These are phyloP conservation scores for Aphanomyces cochlioides DNA, from an alignment of 352 stramenopile genomes.

Conservation along the genomic window DNA sequence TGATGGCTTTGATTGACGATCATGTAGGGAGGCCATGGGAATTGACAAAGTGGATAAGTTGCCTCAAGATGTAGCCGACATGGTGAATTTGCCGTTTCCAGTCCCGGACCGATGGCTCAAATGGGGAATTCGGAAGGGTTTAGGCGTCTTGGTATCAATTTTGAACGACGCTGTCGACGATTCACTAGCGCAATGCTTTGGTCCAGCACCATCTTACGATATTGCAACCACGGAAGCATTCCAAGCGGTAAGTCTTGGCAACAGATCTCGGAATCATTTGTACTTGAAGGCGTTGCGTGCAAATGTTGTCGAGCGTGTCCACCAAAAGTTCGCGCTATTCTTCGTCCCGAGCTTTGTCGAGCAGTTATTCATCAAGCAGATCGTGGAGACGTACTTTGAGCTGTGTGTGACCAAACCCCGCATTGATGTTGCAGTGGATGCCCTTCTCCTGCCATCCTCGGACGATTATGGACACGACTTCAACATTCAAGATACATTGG, in stretches of 20 bases:
- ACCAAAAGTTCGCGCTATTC: neutral
- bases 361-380: conserved; percentile 6
- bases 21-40: conserved; percentile 11
- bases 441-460: neutral
- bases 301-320: neutral
- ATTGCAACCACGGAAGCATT: conserved; percentile 2
- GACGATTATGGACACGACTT: no score
- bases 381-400: conserved; percentile 23
- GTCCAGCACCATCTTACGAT: neutral
- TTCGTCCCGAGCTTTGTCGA: conserved; percentile 9
- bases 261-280: neutral
- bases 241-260: neutral
- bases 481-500: no score
- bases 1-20: neutral
- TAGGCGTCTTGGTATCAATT: neutral
- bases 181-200: conserved; percentile 20
- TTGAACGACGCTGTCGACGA: conserved; percentile 12
- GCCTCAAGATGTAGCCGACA: neutral
- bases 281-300: conserved; percentile 8
- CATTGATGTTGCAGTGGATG: conserved; percentile 6
- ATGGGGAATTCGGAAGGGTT: neutral
- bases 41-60: conserved; percentile 21
- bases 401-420: conserved; percentile 1
- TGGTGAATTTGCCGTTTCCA: conserved; percentile 16
- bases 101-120: neutral